phyloP scores from a whole-genome alignment of 2,329 filamentous ascomycete species.

The Gliomastix tumulicola region DNA sequence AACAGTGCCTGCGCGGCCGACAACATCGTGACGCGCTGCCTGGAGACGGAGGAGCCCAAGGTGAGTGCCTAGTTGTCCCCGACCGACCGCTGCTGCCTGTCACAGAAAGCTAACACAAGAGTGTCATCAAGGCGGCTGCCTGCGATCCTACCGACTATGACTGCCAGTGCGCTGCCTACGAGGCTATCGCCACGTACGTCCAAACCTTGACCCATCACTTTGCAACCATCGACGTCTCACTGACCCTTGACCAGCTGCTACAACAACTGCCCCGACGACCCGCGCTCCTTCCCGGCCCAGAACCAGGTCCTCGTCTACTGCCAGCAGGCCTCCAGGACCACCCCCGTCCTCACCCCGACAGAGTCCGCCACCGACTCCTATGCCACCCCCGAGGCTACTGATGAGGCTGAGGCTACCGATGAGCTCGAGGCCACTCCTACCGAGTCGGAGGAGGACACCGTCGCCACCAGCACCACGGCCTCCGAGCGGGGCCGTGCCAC shows the following conservation, averaged over 20 bases:
- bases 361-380: conserved; percentile 13
- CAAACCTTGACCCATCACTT: too few species aligned
- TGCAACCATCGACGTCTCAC: conserved; percentile 3
- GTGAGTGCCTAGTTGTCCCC: too few species aligned
- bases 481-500: conserved; percentile 6
- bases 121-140: conserved; percentile 20
- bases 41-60: conserved; percentile 30
- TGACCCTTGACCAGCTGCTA: conserved; percentile 33
- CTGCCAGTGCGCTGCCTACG: conserved; percentile 38
- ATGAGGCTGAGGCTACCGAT: too few species aligned
- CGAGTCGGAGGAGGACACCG: too few species aligned
- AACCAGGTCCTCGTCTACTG: conserved; percentile 36
- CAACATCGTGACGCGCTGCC: conserved; percentile 38
- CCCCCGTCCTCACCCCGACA: conserved; percentile 13
- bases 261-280: conserved; percentile 49
- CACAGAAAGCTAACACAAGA: background rate
- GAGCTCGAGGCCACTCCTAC: too few species aligned
- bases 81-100: background rate
- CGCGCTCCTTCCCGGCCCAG: conserved; percentile 21
- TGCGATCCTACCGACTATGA: conserved; percentile 34
- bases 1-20: conserved; percentile 30
- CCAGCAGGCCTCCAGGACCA: conserved; percentile 31
- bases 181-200: conserved; percentile 39
- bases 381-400: too few species aligned
- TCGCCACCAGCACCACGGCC: conserved; percentile 8